Evolutionary conservation across 2,329 filamentous ascomycete species (phyloP).

Genomic region (Penicillium verrucosum): DNA sequence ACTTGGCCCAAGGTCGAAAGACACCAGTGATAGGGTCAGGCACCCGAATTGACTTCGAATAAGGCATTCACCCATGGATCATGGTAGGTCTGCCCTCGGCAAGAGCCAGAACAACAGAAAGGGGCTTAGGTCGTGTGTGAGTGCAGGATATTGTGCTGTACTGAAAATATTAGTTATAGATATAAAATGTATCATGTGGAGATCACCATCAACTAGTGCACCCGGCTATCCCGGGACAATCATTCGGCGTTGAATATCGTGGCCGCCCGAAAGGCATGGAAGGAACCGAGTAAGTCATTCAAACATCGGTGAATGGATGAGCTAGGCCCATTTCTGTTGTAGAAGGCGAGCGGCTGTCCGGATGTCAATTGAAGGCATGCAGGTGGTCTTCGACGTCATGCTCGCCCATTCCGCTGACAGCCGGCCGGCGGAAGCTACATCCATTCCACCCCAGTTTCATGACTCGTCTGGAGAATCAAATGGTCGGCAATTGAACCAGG

Average conservation of each 20-base stretch:
- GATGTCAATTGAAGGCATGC: not conserved
- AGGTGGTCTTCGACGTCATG: constrained; percentile 2
- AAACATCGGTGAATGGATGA: not conserved
- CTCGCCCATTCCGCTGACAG: constrained; percentile 3
- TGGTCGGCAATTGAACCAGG: not conserved
- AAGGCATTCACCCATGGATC: constrained; percentile 11
- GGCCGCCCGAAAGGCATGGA: too few relatives aligned
- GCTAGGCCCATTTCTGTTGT: not conserved
- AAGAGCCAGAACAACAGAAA: not conserved
- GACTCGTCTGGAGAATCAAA: not conserved
- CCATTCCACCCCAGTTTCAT: not conserved
- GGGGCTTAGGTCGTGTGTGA: too few relatives aligned
- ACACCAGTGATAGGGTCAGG: not conserved
- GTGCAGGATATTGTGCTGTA: too few relatives aligned
- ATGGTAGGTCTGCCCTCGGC: constrained; percentile 10
- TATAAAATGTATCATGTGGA: not conserved
- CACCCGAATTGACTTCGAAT: not conserved
- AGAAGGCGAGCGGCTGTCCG: not conserved
- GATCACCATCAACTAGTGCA: not conserved
- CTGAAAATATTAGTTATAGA: not conserved
- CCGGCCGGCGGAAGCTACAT: constrained; percentile 1
- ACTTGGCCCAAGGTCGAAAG: not conserved
- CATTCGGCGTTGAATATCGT: not conserved
- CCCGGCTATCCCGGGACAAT: not conserved
- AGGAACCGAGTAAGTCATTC: too few relatives aligned